phyloP scores from a whole-genome alignment of 352 stramenopile species.

The Globisporangium spinosum region DNA sequence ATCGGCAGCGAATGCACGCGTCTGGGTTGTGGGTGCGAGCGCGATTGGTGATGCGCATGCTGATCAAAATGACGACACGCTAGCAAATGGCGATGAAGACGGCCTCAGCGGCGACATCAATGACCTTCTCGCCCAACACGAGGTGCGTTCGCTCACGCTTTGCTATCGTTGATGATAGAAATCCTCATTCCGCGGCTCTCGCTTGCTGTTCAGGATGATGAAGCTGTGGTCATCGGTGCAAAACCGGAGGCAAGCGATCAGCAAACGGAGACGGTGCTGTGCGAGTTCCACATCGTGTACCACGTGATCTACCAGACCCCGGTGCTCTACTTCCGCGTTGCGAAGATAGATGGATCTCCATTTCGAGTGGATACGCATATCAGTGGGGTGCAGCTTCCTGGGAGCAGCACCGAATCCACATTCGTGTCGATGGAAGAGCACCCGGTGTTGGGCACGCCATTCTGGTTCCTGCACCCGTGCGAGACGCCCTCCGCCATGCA shows the following conservation, averaged over 20 bases:
- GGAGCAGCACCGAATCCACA: slow-evolving; percentile 24
- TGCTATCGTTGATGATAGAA: background rate
- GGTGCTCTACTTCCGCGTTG: slow-evolving; percentile 63
- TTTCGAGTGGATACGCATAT: slow-evolving; percentile 22
- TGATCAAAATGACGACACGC: background rate
- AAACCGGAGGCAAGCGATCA: background rate
- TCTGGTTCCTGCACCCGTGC: slow-evolving; percentile 75
- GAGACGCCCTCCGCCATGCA: slow-evolving; percentile 69
- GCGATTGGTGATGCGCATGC: slow-evolving; percentile 5
- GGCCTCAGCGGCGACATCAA: slow-evolving; percentile 9
- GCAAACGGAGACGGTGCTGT: slow-evolving; percentile 29
- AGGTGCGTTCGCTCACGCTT: slow-evolving; percentile 8
- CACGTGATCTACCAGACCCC: slow-evolving; percentile 73
- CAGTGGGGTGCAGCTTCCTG: slow-evolving; percentile 29
- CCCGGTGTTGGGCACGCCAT: slow-evolving; percentile 58
- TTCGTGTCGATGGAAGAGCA: slow-evolving; percentile 72
- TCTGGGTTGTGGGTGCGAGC: background rate
- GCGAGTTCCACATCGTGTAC: slow-evolving; percentile 83
- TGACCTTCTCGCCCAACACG: slow-evolving; percentile 9
- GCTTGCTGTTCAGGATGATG: slow-evolving; percentile 1
- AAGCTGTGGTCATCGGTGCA: slow-evolving; percentile 4
- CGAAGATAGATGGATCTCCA: slow-evolving; percentile 37
- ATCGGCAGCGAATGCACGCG: slow-evolving; percentile 38
- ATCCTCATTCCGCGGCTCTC: background rate
- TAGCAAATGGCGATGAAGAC: background rate